Percentiles rank a stretch among this genome's conserved stretches.
Conservation (phyloP, 257 asterid genomes). For the Penstemon barbatus region DNA sequence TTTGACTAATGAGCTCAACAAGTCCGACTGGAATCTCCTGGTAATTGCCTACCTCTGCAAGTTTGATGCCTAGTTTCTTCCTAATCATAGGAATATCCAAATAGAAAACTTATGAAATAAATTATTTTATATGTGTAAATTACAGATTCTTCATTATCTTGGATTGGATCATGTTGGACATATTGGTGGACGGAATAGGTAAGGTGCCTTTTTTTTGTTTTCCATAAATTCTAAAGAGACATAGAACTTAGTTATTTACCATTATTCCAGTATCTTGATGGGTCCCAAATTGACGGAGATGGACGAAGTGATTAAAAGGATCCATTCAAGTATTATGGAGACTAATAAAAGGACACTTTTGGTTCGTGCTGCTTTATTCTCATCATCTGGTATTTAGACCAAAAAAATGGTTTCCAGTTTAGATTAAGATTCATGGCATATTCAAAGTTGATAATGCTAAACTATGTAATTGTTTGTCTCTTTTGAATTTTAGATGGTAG, state of each 20-base stretch:
- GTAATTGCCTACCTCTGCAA: slow-evolving; percentile 40
- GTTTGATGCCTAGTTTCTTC: not conserved
- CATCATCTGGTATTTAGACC: slow-evolving; percentile 43
- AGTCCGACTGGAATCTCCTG: slow-evolving; percentile 79
- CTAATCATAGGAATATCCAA: not conserved
- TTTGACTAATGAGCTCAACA: slow-evolving; percentile 59
- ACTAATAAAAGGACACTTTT: slow-evolving; percentile 70
- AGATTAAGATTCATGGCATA: slow-evolving; percentile 1
- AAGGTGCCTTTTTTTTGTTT: slow-evolving; percentile 17
- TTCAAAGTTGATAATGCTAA: slow-evolving; percentile 22
- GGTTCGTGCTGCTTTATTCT: slow-evolving; percentile 86
- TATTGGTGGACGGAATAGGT: slow-evolving; percentile 89
- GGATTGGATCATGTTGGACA: slow-evolving; percentile 98
- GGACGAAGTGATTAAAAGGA: slow-evolving; percentile 73
- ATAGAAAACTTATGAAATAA: not conserved
- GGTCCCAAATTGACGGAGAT: slow-evolving; percentile 82
- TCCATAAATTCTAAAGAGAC: slow-evolving; percentile 11
- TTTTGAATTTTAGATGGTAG: slow-evolving; percentile 60
- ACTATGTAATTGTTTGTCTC: slow-evolving; percentile 19
- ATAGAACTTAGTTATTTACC: slow-evolving; percentile 21
- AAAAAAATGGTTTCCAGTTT: slow-evolving; percentile 12
- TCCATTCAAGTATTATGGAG: slow-evolving; percentile 49
- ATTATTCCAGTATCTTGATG: slow-evolving; percentile 64
- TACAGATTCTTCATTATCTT: slow-evolving; percentile 94
- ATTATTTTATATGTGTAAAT: slow-evolving; percentile 29